Conservation (phyloP, 805 yeast species). For the Ogataea angusta region DNA sequence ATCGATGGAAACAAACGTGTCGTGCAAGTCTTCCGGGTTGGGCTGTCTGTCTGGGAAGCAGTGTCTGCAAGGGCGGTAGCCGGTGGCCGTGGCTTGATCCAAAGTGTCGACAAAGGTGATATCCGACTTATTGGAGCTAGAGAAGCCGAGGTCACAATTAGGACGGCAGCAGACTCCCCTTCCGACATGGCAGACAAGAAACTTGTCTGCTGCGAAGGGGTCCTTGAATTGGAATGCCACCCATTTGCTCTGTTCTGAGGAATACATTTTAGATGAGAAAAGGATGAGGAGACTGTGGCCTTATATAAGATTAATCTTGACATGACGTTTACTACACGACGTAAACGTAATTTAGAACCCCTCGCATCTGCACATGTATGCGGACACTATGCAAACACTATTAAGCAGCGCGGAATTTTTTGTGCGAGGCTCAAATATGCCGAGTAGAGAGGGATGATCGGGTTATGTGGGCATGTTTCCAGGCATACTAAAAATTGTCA, state of each 20-base stretch:
- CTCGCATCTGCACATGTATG: slow-evolving; percentile 7
- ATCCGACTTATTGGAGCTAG: slow-evolving; percentile 42
- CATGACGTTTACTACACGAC: slow-evolving; percentile 9
- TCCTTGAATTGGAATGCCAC: slow-evolving; percentile 64
- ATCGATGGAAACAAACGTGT: slow-evolving; percentile 41
- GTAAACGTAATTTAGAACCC: slow-evolving; percentile 2
- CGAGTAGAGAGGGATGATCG: neutral
- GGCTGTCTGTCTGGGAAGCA: slow-evolving; percentile 47
- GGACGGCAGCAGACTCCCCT: slow-evolving; percentile 58
- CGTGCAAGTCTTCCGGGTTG: slow-evolving; percentile 18
- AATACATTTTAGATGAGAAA: slow-evolving; percentile 28
- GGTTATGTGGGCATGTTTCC: neutral
- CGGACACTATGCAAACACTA: neutral
- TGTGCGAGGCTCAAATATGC: neutral
- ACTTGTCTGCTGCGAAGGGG: slow-evolving; percentile 60
- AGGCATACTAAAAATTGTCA: neutral
- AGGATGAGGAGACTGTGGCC: neutral
- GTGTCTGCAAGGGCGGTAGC: slow-evolving; percentile 48
- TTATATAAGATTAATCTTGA: slow-evolving; percentile 3
- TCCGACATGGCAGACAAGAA: slow-evolving; percentile 47
- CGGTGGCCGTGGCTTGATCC: slow-evolving; percentile 41
- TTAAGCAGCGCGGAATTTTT: neutral
- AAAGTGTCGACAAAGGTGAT: slow-evolving; percentile 42
- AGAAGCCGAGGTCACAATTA: slow-evolving; percentile 52
- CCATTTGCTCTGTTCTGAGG: slow-evolving; percentile 48